Percentiles rank a stretch among this genome's conserved stretches.
These are phyloP conservation scores for Hypoxylon sp. DNA, from an alignment of 2,329 filamentous ascomycete species.

Conservation along the genomic window DNA sequence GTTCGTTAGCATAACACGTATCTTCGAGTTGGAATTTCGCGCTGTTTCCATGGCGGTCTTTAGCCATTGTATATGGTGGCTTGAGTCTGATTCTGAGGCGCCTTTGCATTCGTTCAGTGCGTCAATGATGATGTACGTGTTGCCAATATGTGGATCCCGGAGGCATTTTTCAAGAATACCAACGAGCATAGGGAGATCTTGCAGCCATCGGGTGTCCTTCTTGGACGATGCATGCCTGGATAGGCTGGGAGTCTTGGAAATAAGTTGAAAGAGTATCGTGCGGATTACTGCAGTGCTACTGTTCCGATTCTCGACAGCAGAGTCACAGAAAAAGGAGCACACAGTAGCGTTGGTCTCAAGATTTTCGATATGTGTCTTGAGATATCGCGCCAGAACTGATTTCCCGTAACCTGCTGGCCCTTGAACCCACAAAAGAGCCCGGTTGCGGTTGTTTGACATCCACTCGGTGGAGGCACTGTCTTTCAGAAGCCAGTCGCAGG, in stretches of 20 bases:
- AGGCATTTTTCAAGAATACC: constrained; percentile 4
- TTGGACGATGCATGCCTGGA: neutral
- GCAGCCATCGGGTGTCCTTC: neutral
- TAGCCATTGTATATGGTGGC: neutral
- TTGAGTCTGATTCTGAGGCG: neutral
- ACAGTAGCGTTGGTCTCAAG: neutral
- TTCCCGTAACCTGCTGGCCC: constrained; percentile 2
- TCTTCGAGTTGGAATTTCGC: neutral
- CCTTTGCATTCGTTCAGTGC: constrained; percentile 1
- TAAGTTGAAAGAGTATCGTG: constrained; percentile 1
- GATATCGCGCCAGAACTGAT: constrained; percentile 1
- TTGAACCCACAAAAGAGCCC: neutral
- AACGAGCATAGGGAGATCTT: constrained; percentile 2
- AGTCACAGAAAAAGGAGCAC: constrained; percentile 4
- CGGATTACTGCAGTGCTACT: constrained; percentile 3
- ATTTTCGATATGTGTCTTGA: constrained; percentile 1
- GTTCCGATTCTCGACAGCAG: neutral
- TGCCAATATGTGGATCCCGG: neutral
- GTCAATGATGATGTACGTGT: constrained; percentile 3
- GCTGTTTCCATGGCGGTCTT: neutral
- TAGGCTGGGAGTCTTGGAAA: neutral
- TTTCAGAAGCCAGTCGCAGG: neutral
- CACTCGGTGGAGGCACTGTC: constrained; percentile 1
- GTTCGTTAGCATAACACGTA: neutral
- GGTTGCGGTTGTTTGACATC: neutral